Percentiles rank a stretch among this genome's conserved stretches.
Evolutionary conservation across 305 asterid species (phyloP).

Genomic region (Solanum hybrid): DNA sequence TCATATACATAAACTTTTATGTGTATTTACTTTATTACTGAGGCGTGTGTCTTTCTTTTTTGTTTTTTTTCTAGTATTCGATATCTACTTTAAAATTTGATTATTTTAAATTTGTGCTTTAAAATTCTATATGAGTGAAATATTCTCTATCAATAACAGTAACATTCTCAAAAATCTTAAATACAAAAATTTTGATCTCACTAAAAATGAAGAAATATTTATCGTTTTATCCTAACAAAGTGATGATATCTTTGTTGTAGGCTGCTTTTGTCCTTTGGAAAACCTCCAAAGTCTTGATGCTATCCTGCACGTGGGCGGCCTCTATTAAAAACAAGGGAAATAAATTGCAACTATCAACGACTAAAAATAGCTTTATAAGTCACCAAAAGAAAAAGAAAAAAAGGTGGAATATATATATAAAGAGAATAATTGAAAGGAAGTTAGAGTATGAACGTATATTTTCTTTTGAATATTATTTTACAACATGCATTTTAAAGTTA

Average conservation of each 20-base stretch:
- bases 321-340: not conserved
- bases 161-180: not conserved
- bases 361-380: not conserved
- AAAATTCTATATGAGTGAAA: not conserved
- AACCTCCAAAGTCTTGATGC: not conserved
- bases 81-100: fast-evolving
- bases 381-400: not conserved
- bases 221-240: not conserved
- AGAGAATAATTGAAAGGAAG: not conserved
- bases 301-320: not conserved
- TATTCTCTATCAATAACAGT: not conserved
- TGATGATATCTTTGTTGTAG: not conserved
- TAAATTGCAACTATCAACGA: not conserved
- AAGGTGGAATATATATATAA: not conserved
- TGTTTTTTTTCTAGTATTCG: fast-evolving
- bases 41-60: not conserved
- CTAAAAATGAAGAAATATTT: fast-evolving
- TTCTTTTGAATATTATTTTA: not conserved
- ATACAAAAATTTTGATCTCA: not conserved
- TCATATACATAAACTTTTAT: not conserved
- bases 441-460: not conserved
- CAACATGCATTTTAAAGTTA: not conserved
- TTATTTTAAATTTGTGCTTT: fast-evolving
- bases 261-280: not conserved
- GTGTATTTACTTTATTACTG: not conserved